phyloP scores from a whole-genome alignment of 1,139 yeast genomes.

The Zygoascus sp. region DNA sequence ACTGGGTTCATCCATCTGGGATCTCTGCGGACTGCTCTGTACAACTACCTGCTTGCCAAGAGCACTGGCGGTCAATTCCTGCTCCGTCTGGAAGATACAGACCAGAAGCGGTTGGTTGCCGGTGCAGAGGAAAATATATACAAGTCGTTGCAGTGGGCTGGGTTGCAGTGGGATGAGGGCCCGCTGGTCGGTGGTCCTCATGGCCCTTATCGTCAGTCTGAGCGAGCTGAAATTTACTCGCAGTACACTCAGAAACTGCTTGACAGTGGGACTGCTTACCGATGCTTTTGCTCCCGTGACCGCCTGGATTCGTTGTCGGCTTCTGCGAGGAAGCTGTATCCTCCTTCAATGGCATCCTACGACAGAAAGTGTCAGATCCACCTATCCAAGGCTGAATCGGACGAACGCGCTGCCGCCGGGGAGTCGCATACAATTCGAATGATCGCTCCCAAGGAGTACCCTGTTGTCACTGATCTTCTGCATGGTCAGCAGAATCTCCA shows the following conservation, averaged over 20 bases:
- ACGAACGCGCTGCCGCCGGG: constrained; percentile 32
- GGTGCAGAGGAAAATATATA: constrained; percentile 84
- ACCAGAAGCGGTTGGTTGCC: constrained; percentile 63
- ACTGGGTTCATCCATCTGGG: constrained; percentile 93
- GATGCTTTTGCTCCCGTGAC: constrained; percentile 83
- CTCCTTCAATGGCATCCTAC: constrained; percentile 89
- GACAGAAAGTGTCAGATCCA: constrained; percentile 70
- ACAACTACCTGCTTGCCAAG: constrained; percentile 77
- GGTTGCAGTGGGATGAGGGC: constrained; percentile 74
- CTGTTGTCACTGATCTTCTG: constrained; percentile 61
- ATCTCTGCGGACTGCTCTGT: constrained; percentile 85
- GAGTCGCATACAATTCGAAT: constrained; percentile 36
- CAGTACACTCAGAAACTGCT: constrained; percentile 54
- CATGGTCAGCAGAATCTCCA: constrained; percentile 76
- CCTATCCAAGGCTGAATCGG: constrained; percentile 42
- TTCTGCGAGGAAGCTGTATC: constrained; percentile 67
- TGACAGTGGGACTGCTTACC: constrained; percentile 67
- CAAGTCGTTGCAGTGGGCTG: constrained; percentile 73
- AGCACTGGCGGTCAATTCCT: constrained; percentile 77
- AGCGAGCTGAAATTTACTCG: constrained; percentile 60
- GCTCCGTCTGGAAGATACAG: constrained; percentile 88
- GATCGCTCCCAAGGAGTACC: constrained; percentile 67
- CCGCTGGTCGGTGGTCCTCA: constrained; percentile 50
- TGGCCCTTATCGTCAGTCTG: constrained; percentile 83
- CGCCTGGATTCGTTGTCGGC: constrained; percentile 62